Conservation (phyloP, 176 grass and related monocot genomes). For the Themeda triandra region DNA sequence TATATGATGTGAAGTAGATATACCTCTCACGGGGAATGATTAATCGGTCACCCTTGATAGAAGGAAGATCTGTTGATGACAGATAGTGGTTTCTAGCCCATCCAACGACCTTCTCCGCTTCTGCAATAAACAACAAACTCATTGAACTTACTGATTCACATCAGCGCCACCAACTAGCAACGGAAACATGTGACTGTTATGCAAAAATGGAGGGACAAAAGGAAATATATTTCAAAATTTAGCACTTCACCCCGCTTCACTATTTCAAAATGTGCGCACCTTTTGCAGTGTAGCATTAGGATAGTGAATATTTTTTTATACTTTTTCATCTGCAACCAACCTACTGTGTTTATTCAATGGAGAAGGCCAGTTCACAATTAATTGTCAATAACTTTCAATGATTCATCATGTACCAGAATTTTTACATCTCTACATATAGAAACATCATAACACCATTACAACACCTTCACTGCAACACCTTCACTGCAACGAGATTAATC, state of each 20-base stretch:
- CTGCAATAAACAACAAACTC: constrained; percentile 43
- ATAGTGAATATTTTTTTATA: neutral
- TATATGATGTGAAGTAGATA: constrained; percentile 10
- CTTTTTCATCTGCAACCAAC: neutral
- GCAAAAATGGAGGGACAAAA: constrained; percentile 3
- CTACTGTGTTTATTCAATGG: neutral
- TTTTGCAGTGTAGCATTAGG: neutral
- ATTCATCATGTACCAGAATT: constrained; percentile 5
- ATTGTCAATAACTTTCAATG: neutral
- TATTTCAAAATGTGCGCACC: neutral
- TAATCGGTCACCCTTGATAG: constrained; percentile 59
- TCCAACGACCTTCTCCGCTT: constrained; percentile 76
- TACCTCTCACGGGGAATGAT: constrained; percentile 90
- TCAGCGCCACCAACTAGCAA: neutral
- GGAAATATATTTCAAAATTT: neutral
- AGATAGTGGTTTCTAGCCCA: constrained; percentile 93
- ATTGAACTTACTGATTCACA: constrained; percentile 19
- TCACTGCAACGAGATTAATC: neutral
- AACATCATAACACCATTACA: constrained; percentile 8
- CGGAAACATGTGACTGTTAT: neutral
- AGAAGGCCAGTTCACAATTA: neutral
- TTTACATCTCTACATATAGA: neutral
- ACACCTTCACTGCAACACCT: neutral
- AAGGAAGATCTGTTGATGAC: constrained; percentile 60
- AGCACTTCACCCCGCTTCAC: neutral